Conservation (phyloP, 345 rosid species). For the Durio zibethinus region DNA sequence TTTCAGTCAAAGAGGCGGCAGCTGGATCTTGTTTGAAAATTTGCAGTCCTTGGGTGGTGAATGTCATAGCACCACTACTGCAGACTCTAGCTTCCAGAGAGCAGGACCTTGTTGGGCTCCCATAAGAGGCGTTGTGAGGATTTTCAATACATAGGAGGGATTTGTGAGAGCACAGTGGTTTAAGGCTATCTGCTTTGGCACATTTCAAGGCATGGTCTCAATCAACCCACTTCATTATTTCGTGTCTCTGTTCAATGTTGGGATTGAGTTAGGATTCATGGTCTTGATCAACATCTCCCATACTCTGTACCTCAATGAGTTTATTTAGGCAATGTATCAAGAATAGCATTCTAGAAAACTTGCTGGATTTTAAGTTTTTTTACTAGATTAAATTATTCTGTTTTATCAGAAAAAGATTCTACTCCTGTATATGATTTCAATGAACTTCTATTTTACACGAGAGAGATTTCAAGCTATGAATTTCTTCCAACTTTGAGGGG, state of each 20-base stretch:
- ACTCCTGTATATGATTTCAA: neutral
- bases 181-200: neutral
- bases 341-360: neutral
- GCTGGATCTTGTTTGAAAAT: constrained; percentile 4
- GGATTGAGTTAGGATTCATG: neutral
- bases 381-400: neutral
- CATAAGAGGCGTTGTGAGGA: neutral
- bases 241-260: neutral
- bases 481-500: neutral
- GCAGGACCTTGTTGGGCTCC: neutral
- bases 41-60: neutral
- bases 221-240: neutral
- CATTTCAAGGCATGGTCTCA: neutral
- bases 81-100: neutral
- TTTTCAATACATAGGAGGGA: neutral
- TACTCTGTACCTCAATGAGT: neutral
- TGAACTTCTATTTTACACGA: neutral
- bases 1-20: constrained; percentile 2
- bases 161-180: neutral
- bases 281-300: neutral
- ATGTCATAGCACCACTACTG: neutral
- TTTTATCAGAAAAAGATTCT: neutral
- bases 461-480: neutral
- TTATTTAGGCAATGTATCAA: neutral
- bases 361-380: neutral